Conservation (phyloP, 228 moss, liverwort and hornwort genomes). For the Sphagnum fallax region DNA sequence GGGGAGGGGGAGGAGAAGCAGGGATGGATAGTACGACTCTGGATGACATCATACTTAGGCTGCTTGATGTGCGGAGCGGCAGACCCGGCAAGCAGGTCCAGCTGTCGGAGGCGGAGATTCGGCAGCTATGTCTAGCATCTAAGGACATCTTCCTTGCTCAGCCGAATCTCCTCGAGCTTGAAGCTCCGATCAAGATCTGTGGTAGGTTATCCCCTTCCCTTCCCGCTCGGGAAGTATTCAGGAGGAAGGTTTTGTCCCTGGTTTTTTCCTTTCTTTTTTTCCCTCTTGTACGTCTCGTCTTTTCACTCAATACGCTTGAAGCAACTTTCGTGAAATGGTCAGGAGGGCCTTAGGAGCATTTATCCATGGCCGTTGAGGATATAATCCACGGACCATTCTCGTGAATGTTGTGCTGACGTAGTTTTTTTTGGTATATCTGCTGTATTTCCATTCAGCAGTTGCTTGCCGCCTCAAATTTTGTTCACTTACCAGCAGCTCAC, state of each 20-base stretch:
- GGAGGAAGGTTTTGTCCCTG: neutral
- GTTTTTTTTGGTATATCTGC: no score
- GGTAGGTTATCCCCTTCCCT: slow-evolving; percentile 23
- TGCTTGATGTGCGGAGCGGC: slow-evolving; percentile 85
- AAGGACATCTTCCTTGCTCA: slow-evolving; percentile 95
- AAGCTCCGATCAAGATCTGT: slow-evolving; percentile 99
- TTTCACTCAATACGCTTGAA: neutral
- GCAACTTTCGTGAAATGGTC: neutral
- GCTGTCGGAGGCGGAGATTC: slow-evolving; percentile 95
- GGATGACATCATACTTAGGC: slow-evolving; percentile 87
- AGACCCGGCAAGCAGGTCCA: slow-evolving; percentile 98
- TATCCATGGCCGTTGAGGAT: neutral
- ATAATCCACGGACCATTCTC: no score
- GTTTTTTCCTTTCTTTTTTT: no score
- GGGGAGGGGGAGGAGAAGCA: slow-evolving; percentile 26
- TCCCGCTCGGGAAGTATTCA: neutral
- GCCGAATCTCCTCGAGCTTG: slow-evolving; percentile 98
- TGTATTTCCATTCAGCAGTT: no score
- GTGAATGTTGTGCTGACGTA: no score
- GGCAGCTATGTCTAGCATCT: slow-evolving; percentile 87
- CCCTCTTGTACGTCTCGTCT: no score
- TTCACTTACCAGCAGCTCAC: no score
- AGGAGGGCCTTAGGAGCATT: no score
- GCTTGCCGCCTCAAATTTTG: no score
- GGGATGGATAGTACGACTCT: slow-evolving; percentile 84